Percentiles rank a stretch among this genome's conserved stretches.
Evolutionary conservation across 2,329 filamentous ascomycete species (phyloP).

Genomic region (Trichoderma atrobrunneum): DNA sequence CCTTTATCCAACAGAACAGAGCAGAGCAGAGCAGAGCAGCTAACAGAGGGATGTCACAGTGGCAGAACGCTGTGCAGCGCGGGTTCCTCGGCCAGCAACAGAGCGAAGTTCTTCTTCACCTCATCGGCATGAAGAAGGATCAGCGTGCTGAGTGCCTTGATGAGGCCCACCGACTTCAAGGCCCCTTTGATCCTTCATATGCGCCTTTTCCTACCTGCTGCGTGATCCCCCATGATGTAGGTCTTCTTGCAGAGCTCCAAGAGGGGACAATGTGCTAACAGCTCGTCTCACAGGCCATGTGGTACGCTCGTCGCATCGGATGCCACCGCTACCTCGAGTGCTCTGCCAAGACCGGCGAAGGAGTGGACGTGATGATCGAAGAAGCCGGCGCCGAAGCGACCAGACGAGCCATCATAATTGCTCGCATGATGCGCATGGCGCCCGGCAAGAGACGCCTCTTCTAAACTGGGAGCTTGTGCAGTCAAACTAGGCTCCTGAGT

Average conservation of each 20-base stretch:
- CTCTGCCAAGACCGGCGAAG: slow-evolving; percentile 37
- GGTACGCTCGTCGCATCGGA: slow-evolving; percentile 33
- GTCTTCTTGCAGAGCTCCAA: not conserved
- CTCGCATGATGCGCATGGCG: slow-evolving; percentile 13
- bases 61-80: slow-evolving; percentile 29
- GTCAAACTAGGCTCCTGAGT: not conserved
- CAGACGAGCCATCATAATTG: slow-evolving; percentile 22
- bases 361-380: slow-evolving; percentile 32
- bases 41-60: slow-evolving; percentile 24
- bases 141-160: slow-evolving; percentile 21
- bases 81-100: slow-evolving; percentile 28
- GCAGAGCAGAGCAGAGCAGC: not conserved
- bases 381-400: slow-evolving; percentile 27
- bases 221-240: slow-evolving; percentile 31
- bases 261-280: not conserved
- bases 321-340: slow-evolving; percentile 35
- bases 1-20: not conserved
- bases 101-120: slow-evolving; percentile 29
- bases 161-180: slow-evolving; percentile 16
- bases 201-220: slow-evolving; percentile 29
- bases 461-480: not conserved
- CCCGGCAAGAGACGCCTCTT: slow-evolving; percentile 25
- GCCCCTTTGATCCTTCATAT: not conserved
- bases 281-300: slow-evolving; percentile 28
- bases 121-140: slow-evolving; percentile 38